phyloP scores from a whole-genome alignment of 1,284 basidiomycete genomes.

The Blastosporella zonata region DNA sequence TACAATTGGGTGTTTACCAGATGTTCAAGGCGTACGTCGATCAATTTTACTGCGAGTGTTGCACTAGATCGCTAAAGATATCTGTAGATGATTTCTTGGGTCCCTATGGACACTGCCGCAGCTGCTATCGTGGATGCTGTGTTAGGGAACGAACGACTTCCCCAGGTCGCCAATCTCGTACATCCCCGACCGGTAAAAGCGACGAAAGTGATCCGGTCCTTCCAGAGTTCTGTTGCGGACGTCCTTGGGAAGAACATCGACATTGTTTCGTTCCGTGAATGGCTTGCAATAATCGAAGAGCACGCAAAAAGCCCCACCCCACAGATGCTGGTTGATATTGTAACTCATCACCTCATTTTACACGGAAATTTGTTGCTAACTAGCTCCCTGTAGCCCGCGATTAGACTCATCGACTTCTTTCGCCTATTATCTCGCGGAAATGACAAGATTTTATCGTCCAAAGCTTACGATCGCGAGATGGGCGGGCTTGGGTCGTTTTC shows the following conservation, averaged over 20 bases:
- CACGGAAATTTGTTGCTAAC: neutral
- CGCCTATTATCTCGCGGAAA: slow-evolving; percentile 8
- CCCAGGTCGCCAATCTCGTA: slow-evolving; percentile 29
- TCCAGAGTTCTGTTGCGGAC: slow-evolving; percentile 20
- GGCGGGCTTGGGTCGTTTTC: slow-evolving; percentile 19
- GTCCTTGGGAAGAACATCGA: slow-evolving; percentile 20
- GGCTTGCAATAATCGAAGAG: slow-evolving; percentile 27
- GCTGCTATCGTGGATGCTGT: slow-evolving; percentile 29
- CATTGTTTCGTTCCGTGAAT: slow-evolving; percentile 28
- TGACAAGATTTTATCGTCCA: slow-evolving; percentile 9
- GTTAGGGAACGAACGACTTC: slow-evolving; percentile 14
- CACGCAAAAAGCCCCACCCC: slow-evolving; percentile 9
- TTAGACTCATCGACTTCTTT: slow-evolving; percentile 31
- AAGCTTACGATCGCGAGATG: slow-evolving; percentile 16
- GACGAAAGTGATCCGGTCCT: slow-evolving; percentile 22
- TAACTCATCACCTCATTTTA: neutral
- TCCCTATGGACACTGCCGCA: slow-evolving; percentile 29
- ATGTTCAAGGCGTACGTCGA: slow-evolving; percentile 22
- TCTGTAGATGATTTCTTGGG: slow-evolving; percentile 29
- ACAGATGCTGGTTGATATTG: slow-evolving; percentile 2
- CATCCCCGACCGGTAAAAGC: slow-evolving; percentile 34
- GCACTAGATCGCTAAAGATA: neutral
- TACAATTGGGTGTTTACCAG: neutral
- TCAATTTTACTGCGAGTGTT: neutral
- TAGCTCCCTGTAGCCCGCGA: neutral